Percentiles rank a stretch among this genome's conserved stretches.
phyloP scores from a whole-genome alignment of 345 rosid genomes.

The Lagerstroemia speciosa region DNA sequence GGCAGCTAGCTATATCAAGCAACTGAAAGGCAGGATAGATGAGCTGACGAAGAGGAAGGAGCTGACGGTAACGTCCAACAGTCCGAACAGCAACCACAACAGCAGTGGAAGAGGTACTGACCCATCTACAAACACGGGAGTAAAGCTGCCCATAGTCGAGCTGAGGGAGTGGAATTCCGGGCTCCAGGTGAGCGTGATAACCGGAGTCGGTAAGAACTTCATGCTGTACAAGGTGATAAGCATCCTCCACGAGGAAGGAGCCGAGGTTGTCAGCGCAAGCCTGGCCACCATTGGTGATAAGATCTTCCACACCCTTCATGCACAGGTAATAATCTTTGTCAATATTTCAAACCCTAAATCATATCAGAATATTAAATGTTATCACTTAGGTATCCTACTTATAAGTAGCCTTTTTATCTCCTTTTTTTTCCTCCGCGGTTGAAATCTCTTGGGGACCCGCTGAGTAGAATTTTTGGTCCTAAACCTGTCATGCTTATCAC shows the following conservation, averaged over 20 bases:
- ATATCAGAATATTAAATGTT: too few species aligned
- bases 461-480: too few species aligned
- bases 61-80: conserved; percentile 3
- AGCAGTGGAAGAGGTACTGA: too few species aligned
- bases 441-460: too few species aligned
- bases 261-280: conserved; percentile 18
- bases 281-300: conserved; percentile 7
- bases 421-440: too few species aligned
- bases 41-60: conserved; percentile 31
- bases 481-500: too few species aligned
- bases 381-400: too few species aligned
- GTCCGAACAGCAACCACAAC: too few species aligned
- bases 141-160: conserved; percentile 10
- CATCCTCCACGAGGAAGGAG: conserved; percentile 26
- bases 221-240: conserved; percentile 13
- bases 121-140: not conserved
- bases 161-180: conserved; percentile 13
- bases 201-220: conserved; percentile 14
- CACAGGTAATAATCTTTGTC: too few species aligned
- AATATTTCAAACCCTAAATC: too few species aligned
- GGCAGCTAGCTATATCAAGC: conserved; percentile 39
- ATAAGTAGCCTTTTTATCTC: too few species aligned
- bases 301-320: conserved; percentile 16
- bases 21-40: conserved; percentile 34
- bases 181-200: conserved; percentile 16